Evolutionary conservation across 306 rosid species (phyloP), one percentile per base, ranked within the genome.

Genomic region (Cucurbita pepo): DNA sequence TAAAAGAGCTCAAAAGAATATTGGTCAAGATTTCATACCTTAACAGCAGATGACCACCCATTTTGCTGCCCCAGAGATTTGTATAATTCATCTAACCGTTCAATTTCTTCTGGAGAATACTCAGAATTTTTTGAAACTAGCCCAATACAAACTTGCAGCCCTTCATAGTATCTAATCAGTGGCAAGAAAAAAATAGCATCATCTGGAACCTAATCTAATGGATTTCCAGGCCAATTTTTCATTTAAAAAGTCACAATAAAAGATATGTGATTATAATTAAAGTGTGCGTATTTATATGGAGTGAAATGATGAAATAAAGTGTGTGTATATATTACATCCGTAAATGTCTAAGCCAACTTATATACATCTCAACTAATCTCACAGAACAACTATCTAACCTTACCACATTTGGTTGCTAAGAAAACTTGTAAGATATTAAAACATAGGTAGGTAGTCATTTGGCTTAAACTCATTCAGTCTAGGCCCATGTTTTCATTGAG

Each of bases 1-100:
- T 38, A 36, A 80, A 58, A 52, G 38, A 21, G 34, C 34, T 30
- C 34, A 30, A 30, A 30, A 30, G 34, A 30, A 72, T 38, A 45
- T 59, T 25, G 18, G 66, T 41, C 66, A 15, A 41, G 25, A 50
- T 73, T 36, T 41, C 61, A 64, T 80, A 94, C 99, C 97, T 91
- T 94, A 45, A 86, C 97, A 77, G 99, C 92, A 77, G 97, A 91
- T 59, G 99, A 94, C 96, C 95, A 86, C 79, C 79, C 90, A 83
- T 86, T 88, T 77, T 91, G 96, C 79, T 82, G 87, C 62, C 60
- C 80, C 61, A 94, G 88, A 48, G 91, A 81, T 82, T 80, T 84
- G 88, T 91, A 94, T 83, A 94, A 83, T 41, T 74, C 81, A 80
- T 88, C 91, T 76, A 94, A 83, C 81, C 30, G 83, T 25, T 85